These are phyloP conservation scores for Ormosia emarginata DNA, from an alignment of 306 rosid species.

Conservation along the genomic window DNA sequence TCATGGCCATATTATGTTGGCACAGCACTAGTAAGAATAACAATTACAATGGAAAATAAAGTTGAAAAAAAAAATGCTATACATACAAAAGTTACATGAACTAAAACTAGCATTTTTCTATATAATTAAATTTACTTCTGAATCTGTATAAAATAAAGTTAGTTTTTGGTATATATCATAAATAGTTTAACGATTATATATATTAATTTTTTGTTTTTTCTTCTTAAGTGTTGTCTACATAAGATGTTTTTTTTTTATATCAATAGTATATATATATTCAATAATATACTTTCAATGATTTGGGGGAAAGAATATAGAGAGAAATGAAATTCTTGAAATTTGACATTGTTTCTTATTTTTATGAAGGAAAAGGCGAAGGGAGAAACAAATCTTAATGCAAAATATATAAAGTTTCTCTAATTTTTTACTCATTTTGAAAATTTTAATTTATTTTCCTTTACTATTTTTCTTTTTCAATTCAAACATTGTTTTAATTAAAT, in stretches of 20 bases:
- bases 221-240: background rate
- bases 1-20: background rate
- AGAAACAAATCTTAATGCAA: background rate
- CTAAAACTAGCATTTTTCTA: no score
- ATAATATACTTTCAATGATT: background rate
- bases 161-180: background rate
- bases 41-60: constrained; percentile 16
- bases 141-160: background rate
- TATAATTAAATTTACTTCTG: no score
- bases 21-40: background rate
- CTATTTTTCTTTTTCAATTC: background rate
- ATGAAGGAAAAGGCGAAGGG: background rate
- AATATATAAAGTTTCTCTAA: background rate
- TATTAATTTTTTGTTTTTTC: background rate
- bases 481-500: constrained; percentile 3
- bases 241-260: background rate
- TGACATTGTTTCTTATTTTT: no score
- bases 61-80: background rate
- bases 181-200: background rate
- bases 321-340: background rate
- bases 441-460: no score
- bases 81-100: no score
- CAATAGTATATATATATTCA: background rate
- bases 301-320: background rate
- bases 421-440: background rate